Percentiles rank a stretch among this genome's conserved stretches.
Conservation (phyloP, 495 filamentous ascomycete species). For the Staphylotrichum tortipilum region DNA sequence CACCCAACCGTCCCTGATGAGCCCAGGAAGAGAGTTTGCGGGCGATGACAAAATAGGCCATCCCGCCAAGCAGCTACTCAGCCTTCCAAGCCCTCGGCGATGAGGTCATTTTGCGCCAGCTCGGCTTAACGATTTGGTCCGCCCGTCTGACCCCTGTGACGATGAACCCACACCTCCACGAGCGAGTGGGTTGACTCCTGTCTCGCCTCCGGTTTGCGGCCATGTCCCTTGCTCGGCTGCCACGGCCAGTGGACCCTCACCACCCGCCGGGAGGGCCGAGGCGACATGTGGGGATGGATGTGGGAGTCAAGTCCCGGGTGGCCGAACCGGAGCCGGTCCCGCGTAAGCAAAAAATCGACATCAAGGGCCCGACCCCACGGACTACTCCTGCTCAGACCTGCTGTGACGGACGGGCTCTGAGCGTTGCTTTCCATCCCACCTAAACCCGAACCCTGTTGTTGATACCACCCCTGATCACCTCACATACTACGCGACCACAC, state of each 20-base stretch:
- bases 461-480: neutral
- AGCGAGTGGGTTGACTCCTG: slow-evolving; percentile 8
- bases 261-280: slow-evolving; percentile 1
- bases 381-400: too few species aligned
- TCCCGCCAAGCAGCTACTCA: too few species aligned
- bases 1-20: too few species aligned
- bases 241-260: slow-evolving; percentile 1
- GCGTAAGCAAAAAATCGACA: slow-evolving; percentile 4
- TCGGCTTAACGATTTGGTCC: too few species aligned
- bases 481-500: too few species aligned
- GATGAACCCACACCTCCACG: too few species aligned
- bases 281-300: slow-evolving; percentile 4
- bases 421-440: neutral
- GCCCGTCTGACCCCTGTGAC: too few species aligned
- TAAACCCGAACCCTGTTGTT: slow-evolving; percentile 5
- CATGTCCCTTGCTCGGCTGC: neutral
- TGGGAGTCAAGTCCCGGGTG: neutral
- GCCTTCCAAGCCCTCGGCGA: too few species aligned
- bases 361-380: slow-evolving; percentile 1
- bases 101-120: neutral
- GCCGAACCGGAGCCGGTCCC: slow-evolving; percentile 4
- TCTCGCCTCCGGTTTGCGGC: neutral
- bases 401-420: too few species aligned
- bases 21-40: too few species aligned
- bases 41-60: too few species aligned